Base-by-base conservation (phyloP, 352 stramenopile species). In the Phytopythium kandeliae region DNA sequence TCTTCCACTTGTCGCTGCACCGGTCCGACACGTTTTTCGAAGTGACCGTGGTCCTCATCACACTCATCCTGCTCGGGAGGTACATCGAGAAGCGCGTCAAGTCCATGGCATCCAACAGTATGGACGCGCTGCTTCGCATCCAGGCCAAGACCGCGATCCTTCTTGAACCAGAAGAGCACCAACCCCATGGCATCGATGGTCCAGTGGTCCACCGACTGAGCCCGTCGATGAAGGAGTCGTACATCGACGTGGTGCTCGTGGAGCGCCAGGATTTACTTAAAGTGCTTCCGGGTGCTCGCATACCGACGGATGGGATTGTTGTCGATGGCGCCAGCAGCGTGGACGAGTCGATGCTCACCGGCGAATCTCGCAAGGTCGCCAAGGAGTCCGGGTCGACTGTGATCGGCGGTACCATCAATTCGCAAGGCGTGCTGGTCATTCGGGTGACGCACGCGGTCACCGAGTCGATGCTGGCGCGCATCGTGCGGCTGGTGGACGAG, bases 121-220 rank as follows among this genome's bases (percentile, higher is more conserved):
- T 92, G 19, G 74, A 87, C 41, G 68, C 70, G 22, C 58, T 92
- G 30, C 51, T 89, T 30, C 69, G 73, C 15, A 83, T 89, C 54
- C 77, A 92, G 51, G 74, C 78, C 30, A 89, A 89, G 58, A 94
- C 77, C 1, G 96, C 95, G 12, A 94, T 96, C 35, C 68, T 98
- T 50, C 61, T 98, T 19, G 79, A 89, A 38, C 48, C 62, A 1
- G 54, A 64, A 13, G 59, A 13, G 40, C 9, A 2, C 8, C 22
- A 10, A 40, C 19, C 19, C 10, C 10, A 25, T 11, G 17, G 1
- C 7, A 13, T 19, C 6, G 26, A n/a, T 25, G 45, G 22, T 7
- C n/a, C 9, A 6, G 45, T 51, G 8, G 28, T 12, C 19, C 45
- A 51, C 4, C 42, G 19, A 33, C 22, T 35, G 13, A 51, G 45